Evolutionary conservation across 2,329 filamentous ascomycete genomes (phyloP).

Genomic region (Byssothecium circinans): DNA sequence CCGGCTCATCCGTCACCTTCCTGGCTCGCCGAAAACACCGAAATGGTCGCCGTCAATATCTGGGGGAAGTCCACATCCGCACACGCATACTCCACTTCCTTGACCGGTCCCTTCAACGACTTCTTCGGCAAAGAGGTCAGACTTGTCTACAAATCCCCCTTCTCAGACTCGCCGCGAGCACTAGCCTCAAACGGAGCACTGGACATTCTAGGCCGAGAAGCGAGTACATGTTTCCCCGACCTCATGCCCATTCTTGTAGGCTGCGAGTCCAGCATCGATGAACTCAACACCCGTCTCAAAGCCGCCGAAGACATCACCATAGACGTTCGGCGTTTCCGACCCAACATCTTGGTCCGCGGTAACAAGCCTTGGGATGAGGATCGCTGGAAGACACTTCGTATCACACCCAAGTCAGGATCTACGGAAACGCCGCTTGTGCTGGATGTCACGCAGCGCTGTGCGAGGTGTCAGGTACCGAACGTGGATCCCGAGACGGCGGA

Average conservation of each 20-base stretch:
- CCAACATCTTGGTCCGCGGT: slow-evolving; percentile 64
- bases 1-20: slow-evolving; percentile 56
- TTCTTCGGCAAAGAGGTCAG: slow-evolving; percentile 60
- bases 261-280: slow-evolving; percentile 57
- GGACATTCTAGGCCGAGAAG: slow-evolving; percentile 55
- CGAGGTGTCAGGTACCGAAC: slow-evolving; percentile 65
- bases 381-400: slow-evolving; percentile 61
- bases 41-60: slow-evolving; percentile 54
- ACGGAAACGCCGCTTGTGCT: slow-evolving; percentile 44
- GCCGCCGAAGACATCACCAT: slow-evolving; percentile 54
- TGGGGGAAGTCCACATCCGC: slow-evolving; percentile 63
- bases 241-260: slow-evolving; percentile 60
- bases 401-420: slow-evolving; percentile 27
- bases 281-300: slow-evolving; percentile 60
- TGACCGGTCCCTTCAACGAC: slow-evolving; percentile 57
- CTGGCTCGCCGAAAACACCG: slow-evolving; percentile 60
- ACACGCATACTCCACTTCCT: slow-evolving; percentile 54
- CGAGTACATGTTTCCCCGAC: slow-evolving; percentile 62
- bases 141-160: slow-evolving; percentile 64
- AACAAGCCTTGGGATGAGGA: slow-evolving; percentile 63
- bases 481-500: slow-evolving; percentile 64
- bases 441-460: slow-evolving; percentile 62
- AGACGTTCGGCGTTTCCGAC: slow-evolving; percentile 59
- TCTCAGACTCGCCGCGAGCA: slow-evolving; percentile 50
- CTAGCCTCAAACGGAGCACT: slow-evolving; percentile 60